A percentile compares a stretch with the other conserved stretches of the same genome.
These are phyloP conservation scores for Acmispon strigosus DNA, from an alignment of 306 rosid species.

Conservation along the genomic window DNA sequence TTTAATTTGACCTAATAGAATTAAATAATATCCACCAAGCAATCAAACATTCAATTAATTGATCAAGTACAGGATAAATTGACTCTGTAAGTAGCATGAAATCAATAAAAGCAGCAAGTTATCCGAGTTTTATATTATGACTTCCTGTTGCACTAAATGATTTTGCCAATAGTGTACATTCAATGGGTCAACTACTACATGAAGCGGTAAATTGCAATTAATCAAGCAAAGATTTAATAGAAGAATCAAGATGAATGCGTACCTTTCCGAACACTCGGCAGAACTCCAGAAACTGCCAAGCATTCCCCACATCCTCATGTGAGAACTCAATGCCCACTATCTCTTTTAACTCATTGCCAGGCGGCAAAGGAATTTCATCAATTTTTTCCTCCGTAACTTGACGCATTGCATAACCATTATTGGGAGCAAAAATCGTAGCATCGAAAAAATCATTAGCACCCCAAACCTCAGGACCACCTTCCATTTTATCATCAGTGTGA, in stretches of 20 bases:
- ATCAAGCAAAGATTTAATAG: not conserved
- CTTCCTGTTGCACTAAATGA: not conserved
- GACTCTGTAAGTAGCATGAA: not conserved
- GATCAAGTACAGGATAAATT: not conserved
- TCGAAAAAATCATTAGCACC: too few relatives aligned
- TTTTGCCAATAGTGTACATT: too few relatives aligned
- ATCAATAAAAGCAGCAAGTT: not conserved
- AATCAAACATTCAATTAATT: not conserved
- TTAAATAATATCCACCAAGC: not conserved
- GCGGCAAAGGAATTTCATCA: conserved; percentile 40
- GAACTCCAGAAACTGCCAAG: conserved; percentile 69
- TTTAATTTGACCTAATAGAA: not conserved
- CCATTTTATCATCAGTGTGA: too few relatives aligned
- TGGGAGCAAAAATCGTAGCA: too few relatives aligned
- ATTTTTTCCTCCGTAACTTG: not conserved
- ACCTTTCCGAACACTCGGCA: conserved; percentile 71
- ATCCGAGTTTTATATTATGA: not conserved
- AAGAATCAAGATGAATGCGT: not conserved
- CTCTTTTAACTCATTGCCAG: conserved; percentile 34
- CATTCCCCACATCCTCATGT: conserved; percentile 57
- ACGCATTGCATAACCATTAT: too few relatives aligned
- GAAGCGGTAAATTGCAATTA: not conserved
- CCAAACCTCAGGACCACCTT: too few relatives aligned
- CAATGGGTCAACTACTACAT: not conserved
- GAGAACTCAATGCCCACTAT: conserved; percentile 44